Percentiles rank a stretch among this genome's conserved stretches.
These are phyloP conservation scores for Blastocystis sp. DNA, from an alignment of 352 stramenopile species.

Conservation along the genomic window DNA sequence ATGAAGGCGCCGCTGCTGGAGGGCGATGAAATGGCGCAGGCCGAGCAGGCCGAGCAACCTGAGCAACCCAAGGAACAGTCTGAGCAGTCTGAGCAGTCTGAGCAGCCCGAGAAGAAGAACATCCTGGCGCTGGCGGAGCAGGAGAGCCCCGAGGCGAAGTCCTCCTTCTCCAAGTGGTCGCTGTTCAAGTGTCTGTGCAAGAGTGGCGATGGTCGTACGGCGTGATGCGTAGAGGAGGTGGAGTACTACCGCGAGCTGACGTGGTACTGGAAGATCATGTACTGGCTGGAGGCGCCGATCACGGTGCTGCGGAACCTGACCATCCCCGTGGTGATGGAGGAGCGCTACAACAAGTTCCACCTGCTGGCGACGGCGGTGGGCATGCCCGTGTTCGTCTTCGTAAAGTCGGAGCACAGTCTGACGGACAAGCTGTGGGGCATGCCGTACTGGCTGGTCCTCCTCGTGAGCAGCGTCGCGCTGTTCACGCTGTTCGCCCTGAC, in stretches of 20 bases:
- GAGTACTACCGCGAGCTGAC: slow-evolving; percentile 36
- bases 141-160: background rate
- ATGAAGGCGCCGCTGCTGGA: slow-evolving; percentile 14
- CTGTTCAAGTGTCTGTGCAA: slow-evolving; percentile 22
- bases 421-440: slow-evolving; percentile 37
- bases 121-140: slow-evolving; percentile 1
- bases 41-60: background rate
- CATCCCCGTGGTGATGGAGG: slow-evolving; percentile 83
- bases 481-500: slow-evolving; percentile 76
- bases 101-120: background rate
- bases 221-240: slow-evolving; percentile 8
- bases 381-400: slow-evolving; percentile 60
- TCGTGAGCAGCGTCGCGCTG: background rate
- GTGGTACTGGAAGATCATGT: slow-evolving; percentile 52
- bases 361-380: slow-evolving; percentile 63
- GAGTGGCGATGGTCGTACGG: background rate
- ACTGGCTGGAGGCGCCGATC: slow-evolving; percentile 80
- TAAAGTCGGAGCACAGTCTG: slow-evolving; percentile 34
- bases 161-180: background rate
- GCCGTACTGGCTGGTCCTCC: background rate
- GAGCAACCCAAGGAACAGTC: background rate
- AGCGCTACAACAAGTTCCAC: slow-evolving; percentile 78
- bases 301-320: slow-evolving; percentile 79
- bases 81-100: background rate
- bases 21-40: background rate